Base-by-base conservation (phyloP, 768 basidiomycete species). In the Leucosporidium scottii region DNA sequence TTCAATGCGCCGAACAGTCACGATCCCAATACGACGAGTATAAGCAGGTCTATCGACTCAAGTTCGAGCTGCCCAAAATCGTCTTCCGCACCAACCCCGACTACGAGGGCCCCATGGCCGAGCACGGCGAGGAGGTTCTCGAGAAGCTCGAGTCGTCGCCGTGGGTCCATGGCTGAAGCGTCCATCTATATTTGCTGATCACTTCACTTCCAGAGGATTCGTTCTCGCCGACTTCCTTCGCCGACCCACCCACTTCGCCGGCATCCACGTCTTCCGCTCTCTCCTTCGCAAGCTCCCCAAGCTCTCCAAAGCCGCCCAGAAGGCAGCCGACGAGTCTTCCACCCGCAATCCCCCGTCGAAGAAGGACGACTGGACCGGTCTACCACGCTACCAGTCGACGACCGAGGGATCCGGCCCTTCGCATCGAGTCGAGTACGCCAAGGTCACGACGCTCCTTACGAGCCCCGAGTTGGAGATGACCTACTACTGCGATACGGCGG, bases 401-500 rank as follows among this genome's bases (percentile, higher is more conserved):
- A 10, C 12, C 31, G 49, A 36, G 15, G 17, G 55, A 17, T 4
- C 17, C n/a, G 28, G 21, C 10, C 44, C 64, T 3, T 51, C 63
- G 1, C 75, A 74, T 36, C 76, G 76, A 44, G 62, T 72, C 47
- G 93, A 98, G 76, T 98, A 98, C 76, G 94, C 90, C 17, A 85
- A 92, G 60, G 90, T 92, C 68, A 85, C 87, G 48, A 89, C 86
- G 61, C 81, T 98, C 34, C 77, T 98, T 34, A 89, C 93, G 71
- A 84, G 90, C 0, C 86, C 86, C 0, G 73, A 82, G 21, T 53
- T 98, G 47, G 92, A 96, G 61, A 75, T 96, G 60, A 84, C 86
- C 2, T 98, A 97, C 78, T 94, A 92, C 72, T 84, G 83, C 13
- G 94, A 97, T 77, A 85, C 85, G 8, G 87, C 87, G 2, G 93